Base-by-base conservation (phyloP, 768 basidiomycete genomes). In the Suillus alpinus region DNA sequence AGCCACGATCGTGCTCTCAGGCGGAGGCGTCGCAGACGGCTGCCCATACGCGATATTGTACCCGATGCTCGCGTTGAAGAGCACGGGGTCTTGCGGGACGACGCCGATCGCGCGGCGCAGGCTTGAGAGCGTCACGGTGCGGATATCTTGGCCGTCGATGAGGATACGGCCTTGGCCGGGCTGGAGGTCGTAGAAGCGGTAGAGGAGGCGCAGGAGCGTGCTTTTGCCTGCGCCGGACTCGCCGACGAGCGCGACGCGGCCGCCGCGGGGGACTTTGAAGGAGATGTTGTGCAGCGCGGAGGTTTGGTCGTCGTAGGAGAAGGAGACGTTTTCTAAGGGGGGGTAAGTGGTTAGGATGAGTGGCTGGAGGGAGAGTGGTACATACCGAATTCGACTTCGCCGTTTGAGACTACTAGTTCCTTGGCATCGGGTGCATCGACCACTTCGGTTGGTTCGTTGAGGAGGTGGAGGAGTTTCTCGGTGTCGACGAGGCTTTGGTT, bases 131-230 rank as follows among this genome's bases (percentile, higher is more conserved):
- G 94, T 95, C 6, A 98, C 84, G 61, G 95, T 86, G 37, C 90
- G 86, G 58, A 98, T 91, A 67, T 97, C 92, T 67, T 91, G 82
- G 5, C 90, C 92, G 66, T 97, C 94, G 62, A 96, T 86, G 50
- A 86, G 74, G 65, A 96, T 94, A 43, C 88, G 78, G 14, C 90
- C 90, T 62, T 89, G 83, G 36, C 94, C 94, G 58, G 86, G 84
- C 18, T 83, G 81, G 14, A 95, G 80, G 67, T 98, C 95, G 71
- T 98, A 97, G 76, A 98, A 94, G 23, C 95, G 83, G 74, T 93
- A 97, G 16, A 98, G 78, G 32, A 95, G 80, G n/a, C 93, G 88
- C 55, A 94, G 75, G 59, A 94, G 86, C 0, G 93, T 91, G 10
- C 88, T 91, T 73, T 94, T 95, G 13, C 93, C 88, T 2, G 89